phyloP scores from a whole-genome alignment of 352 stramenopile genomes.

The Salisapilia sapeloensis region DNA sequence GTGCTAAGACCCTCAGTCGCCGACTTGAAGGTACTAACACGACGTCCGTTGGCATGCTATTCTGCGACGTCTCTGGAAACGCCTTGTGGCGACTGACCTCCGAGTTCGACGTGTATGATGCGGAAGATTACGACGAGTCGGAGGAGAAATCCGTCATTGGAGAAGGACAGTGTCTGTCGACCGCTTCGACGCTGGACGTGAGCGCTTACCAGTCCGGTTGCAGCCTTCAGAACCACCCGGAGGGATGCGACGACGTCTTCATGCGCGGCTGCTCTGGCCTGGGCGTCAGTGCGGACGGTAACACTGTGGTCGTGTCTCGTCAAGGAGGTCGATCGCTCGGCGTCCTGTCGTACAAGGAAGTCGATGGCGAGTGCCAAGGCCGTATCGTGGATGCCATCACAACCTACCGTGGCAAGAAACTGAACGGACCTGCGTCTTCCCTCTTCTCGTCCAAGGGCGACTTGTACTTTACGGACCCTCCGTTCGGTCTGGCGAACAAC shows the following conservation, averaged over 20 bases:
- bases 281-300: constrained; percentile 38
- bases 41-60: constrained; percentile 3
- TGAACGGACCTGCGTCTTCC: constrained; percentile 57
- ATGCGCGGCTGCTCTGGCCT: constrained; percentile 67
- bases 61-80: constrained; percentile 56
- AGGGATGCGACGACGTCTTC: constrained; percentile 48
- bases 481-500: constrained; percentile 47
- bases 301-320: constrained; percentile 55
- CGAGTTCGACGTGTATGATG: constrained; percentile 14
- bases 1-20: constrained; percentile 14
- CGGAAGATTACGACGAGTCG: constrained; percentile 11
- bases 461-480: constrained; percentile 69
- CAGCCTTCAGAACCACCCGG: constrained; percentile 41
- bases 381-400: constrained; percentile 62
- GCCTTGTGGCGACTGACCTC: constrained; percentile 59
- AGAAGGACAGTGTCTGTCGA: constrained; percentile 8
- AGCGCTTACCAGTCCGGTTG: constrained; percentile 49
- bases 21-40: constrained; percentile 19
- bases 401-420: constrained; percentile 55
- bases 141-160: constrained; percentile 8
- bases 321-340: constrained; percentile 56
- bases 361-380: constrained; percentile 27
- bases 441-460: constrained; percentile 44
- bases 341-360: constrained; percentile 41
- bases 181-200: constrained; percentile 26